Conservation (phyloP, 179 eudicot genomes). For the Camellia oleifera region DNA sequence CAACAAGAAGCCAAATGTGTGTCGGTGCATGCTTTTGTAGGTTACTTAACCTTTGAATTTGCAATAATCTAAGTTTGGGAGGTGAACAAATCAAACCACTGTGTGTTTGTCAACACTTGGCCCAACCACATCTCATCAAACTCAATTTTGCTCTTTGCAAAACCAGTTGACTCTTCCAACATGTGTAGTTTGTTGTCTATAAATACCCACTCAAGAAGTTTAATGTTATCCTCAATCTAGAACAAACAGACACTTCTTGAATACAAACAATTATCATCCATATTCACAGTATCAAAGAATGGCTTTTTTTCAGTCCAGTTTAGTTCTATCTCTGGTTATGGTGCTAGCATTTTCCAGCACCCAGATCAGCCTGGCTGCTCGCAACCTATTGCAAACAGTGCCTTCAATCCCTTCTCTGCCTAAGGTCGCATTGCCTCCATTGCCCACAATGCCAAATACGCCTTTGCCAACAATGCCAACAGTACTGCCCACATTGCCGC, state of each 20-base stretch:
- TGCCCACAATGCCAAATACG: slow-evolving; percentile 1
- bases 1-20: too few species aligned
- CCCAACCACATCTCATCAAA: slow-evolving; percentile 4
- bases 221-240: too few species aligned
- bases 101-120: neutral
- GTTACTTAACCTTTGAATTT: too few species aligned
- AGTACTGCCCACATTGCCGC: neutral
- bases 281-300: neutral
- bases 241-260: neutral
- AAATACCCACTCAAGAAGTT: too few species aligned
- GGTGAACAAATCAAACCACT: neutral
- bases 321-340: neutral
- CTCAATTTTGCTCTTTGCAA: neutral
- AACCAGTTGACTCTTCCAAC: neutral
- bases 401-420: neutral
- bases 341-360: neutral
- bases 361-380: slow-evolving; percentile 4
- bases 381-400: neutral
- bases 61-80: neutral
- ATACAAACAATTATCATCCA: neutral
- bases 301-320: neutral
- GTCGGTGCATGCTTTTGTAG: too few species aligned
- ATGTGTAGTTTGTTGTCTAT: too few species aligned
- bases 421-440: neutral
- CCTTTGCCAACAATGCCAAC: neutral